Evolutionary conservation across 768 basidiomycete species (phyloP).

Genomic region (Clitopilus hobsonii): DNA sequence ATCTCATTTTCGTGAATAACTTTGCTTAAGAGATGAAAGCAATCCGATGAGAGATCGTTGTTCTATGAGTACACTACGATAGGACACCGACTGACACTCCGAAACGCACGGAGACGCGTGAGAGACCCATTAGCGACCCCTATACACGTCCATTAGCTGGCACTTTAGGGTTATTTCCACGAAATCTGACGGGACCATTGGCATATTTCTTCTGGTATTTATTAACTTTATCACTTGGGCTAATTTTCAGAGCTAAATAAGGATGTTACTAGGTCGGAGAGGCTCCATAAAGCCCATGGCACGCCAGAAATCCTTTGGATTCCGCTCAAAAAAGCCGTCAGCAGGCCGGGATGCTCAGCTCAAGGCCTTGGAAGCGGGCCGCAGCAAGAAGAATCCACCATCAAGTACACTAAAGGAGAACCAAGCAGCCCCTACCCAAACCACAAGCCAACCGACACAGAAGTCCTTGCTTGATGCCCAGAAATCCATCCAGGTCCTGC

Average conservation of each 20-base stretch:
- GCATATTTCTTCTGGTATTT: neutral
- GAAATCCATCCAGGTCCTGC: too few species aligned
- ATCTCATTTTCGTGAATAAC: too few species aligned
- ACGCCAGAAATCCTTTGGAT: neutral
- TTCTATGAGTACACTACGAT: too few species aligned
- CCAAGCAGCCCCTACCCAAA: too few species aligned
- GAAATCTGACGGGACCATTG: neutral
- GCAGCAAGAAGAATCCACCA: neutral
- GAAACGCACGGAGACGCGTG: neutral
- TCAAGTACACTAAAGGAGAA: too few species aligned
- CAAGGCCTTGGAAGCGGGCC: neutral
- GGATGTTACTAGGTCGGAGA: neutral
- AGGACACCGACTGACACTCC: too few species aligned
- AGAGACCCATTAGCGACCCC: neutral
- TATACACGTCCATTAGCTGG: neutral
- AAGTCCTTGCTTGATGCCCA: too few species aligned
- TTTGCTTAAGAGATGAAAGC: too few species aligned
- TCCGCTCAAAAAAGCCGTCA: neutral
- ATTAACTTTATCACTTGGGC: neutral
- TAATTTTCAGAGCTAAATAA: neutral
- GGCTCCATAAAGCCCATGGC: neutral
- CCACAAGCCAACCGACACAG: too few species aligned
- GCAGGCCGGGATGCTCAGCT: neutral
- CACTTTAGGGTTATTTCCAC: neutral
- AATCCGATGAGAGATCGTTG: too few species aligned